Percentiles rank a stretch among this genome's conserved stretches.
Conservation (phyloP, 2,329 filamentous ascomycete genomes). For the Verticillium longisporum region DNA sequence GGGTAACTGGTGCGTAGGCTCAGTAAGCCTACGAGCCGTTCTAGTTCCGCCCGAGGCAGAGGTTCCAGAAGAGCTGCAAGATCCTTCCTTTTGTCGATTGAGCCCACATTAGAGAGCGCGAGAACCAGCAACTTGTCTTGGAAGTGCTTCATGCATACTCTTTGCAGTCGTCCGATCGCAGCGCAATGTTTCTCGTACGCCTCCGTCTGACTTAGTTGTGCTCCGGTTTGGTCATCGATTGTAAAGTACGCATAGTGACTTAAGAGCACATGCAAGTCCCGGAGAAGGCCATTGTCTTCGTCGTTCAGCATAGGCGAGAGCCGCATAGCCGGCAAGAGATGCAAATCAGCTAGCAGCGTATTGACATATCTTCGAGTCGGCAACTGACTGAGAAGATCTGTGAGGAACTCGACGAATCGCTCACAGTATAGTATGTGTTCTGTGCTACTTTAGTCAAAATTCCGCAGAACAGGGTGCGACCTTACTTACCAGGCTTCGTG, state of each 20-base stretch:
- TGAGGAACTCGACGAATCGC: conserved; percentile 84
- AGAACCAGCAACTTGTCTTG: conserved; percentile 87
- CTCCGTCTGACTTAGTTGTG: conserved; percentile 64
- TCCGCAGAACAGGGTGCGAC: not conserved
- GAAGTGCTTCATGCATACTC: conserved; percentile 72
- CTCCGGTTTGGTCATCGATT: conserved; percentile 84
- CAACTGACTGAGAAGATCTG: conserved; percentile 86
- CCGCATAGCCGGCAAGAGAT: conserved; percentile 69
- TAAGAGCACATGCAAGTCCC: conserved; percentile 74
- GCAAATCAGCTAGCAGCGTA: conserved; percentile 76
- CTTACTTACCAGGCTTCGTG: conserved; percentile 35
- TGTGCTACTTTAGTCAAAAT: conserved; percentile 20
- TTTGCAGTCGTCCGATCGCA: conserved; percentile 70
- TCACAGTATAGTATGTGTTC: conserved; percentile 80
- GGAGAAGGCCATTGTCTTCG: conserved; percentile 67
- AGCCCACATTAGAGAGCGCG: conserved; percentile 85
- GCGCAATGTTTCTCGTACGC: conserved; percentile 76
- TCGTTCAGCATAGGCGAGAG: conserved; percentile 73
- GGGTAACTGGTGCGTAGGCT: conserved; percentile 79
- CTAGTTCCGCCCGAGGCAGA: conserved; percentile 68
- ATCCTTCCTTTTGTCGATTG: conserved; percentile 74
- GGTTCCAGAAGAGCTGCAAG: conserved; percentile 67
- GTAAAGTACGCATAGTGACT: conserved; percentile 83
- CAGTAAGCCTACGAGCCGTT: conserved; percentile 60
- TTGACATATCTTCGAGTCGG: conserved; percentile 94